Evolutionary conservation across 306 rosid genomes (phyloP), one percentile per base, ranked within the genome.

Genomic region (Cicer bijugum): DNA sequence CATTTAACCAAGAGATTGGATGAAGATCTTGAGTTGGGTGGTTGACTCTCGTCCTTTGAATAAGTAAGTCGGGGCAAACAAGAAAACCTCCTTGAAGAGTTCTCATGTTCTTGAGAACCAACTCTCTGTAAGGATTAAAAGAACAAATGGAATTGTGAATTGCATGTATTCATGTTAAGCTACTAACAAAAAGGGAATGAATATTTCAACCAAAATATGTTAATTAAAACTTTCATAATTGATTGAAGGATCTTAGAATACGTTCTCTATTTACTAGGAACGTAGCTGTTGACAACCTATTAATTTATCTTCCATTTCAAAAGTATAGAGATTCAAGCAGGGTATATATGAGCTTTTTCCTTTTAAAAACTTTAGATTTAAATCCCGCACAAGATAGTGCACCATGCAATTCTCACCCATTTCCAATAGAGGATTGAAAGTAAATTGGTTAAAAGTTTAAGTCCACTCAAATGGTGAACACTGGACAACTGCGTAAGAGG

Each of bases 71-170:
- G 88, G 58, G 95, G 87, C 79, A 91, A 82, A 86, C 84, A 81
- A 60, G 88, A 55, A 67, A 77, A 53, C 85, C 79, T 95, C 90
- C 81, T 88, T 52, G 73, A 75, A 48, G 96, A 83, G 82, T 83
- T 91, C 75, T 84, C 97, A 56, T 86, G 88, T 80, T 91, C 97
- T 87, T 90, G 97, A 76, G 97, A 90, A 70, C 90, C 67, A 76
- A 84, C 35, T 84, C 97, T 86, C 96, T 95, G 80, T 67, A 77
- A 66, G 64, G 46, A 50, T 71, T 37, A 73, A 83, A 9, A 84
- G 58, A 75, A 15, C 78, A 72, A 75, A 56, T 20, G 59, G 39
- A 81, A 69, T 56, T 40, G 35, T 33, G 4, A 64, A 48, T 45
- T 74, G 60, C 56, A 42, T 16, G 9, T 57, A 43, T 6, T 51